phyloP scores from a whole-genome alignment of 2,329 filamentous ascomycete species.

The Aspergillus proliferans region DNA sequence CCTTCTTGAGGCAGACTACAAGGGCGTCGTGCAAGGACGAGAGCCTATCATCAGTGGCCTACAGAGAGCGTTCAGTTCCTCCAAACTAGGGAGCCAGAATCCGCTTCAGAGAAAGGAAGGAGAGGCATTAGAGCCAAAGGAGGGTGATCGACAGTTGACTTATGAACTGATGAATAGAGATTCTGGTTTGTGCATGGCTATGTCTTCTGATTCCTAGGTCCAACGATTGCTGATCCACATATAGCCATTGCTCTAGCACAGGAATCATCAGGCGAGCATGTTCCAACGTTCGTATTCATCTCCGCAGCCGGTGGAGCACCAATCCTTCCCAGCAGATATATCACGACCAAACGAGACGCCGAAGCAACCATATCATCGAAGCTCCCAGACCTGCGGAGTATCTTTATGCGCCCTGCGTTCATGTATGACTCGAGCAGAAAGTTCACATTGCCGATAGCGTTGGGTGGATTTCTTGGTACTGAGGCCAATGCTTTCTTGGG shows the following conservation, averaged over 20 bases:
- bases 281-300: slow-evolving; percentile 73
- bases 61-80: slow-evolving; percentile 66
- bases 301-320: slow-evolving; percentile 83
- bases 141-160: slow-evolving; percentile 70
- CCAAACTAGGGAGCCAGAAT: slow-evolving; percentile 58
- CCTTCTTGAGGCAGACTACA: slow-evolving; percentile 95
- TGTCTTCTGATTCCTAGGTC: neutral
- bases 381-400: slow-evolving; percentile 67
- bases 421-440: slow-evolving; percentile 79
- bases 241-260: slow-evolving; percentile 75
- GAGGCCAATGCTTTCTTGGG: slow-evolving; percentile 72
- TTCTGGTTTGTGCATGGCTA: slow-evolving; percentile 40
- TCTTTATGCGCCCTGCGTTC: slow-evolving; percentile 82
- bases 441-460: slow-evolving; percentile 79
- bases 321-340: slow-evolving; percentile 76
- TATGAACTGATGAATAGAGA: slow-evolving; percentile 98
- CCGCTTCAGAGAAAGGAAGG: slow-evolving; percentile 59
- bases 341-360: slow-evolving; percentile 85
- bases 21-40: slow-evolving; percentile 75
- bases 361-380: slow-evolving; percentile 67
- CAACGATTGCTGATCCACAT: slow-evolving; percentile 6
- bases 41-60: slow-evolving; percentile 77
- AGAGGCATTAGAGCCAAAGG: slow-evolving; percentile 58
- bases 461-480: slow-evolving; percentile 65
- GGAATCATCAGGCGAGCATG: slow-evolving; percentile 61